phyloP scores from a whole-genome alignment of 1,139 yeast genomes.

The Suhomyces chickasaworum region DNA sequence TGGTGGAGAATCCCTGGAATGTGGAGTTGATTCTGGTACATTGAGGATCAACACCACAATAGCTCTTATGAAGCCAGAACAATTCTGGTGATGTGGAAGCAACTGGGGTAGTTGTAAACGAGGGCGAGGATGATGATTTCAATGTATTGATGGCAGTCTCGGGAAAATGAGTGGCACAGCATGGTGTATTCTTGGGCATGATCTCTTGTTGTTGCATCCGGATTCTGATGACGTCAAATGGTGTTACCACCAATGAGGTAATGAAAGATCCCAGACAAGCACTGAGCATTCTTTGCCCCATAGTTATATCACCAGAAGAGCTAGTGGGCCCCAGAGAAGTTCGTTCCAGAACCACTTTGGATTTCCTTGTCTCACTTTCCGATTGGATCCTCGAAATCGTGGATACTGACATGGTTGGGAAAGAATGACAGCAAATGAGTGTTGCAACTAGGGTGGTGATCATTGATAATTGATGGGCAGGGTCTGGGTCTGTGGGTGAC shows the following conservation, averaged over 20 bases:
- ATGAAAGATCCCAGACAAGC: slow-evolving; percentile 91
- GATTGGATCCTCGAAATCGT: slow-evolving; percentile 3
- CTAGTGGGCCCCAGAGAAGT: not conserved
- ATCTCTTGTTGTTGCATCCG: slow-evolving; percentile 88
- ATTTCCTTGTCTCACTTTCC: not conserved
- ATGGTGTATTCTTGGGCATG: slow-evolving; percentile 38
- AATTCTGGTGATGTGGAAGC: slow-evolving; percentile 24
- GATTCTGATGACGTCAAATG: slow-evolving; percentile 90
- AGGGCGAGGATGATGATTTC: slow-evolving; percentile 2
- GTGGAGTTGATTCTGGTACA: slow-evolving; percentile 56
- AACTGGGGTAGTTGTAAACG: slow-evolving; percentile 7
- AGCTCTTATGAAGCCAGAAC: slow-evolving; percentile 47
- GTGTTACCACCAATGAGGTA: slow-evolving; percentile 85
- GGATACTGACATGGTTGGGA: slow-evolving; percentile 5
- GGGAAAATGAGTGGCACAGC: slow-evolving; percentile 29
- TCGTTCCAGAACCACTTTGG: not conserved
- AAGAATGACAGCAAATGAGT: not conserved
- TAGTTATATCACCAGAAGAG: slow-evolving; percentile 36
- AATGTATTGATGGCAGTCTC: not conserved
- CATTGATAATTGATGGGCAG: not conserved
- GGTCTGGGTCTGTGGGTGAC: not conserved
- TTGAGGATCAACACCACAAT: slow-evolving; percentile 36
- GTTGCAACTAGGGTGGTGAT: slow-evolving; percentile 3
- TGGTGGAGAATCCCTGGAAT: slow-evolving; percentile 68
- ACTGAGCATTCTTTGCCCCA: slow-evolving; percentile 75